These are phyloP conservation scores for Myrica gale DNA, from an alignment of 306 rosid genomes.

Conservation along the genomic window DNA sequence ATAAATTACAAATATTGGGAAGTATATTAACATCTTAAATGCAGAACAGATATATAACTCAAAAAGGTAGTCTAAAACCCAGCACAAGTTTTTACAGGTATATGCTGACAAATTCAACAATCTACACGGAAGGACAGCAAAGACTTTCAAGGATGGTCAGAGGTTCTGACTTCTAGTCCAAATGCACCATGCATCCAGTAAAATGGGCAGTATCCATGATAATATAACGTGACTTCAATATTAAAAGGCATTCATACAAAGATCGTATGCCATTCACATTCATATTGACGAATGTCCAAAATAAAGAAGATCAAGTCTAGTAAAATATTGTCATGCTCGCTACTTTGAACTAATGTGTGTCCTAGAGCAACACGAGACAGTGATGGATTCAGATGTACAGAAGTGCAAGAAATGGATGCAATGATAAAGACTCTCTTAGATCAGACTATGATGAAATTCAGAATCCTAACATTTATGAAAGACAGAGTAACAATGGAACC, in stretches of 20 bases:
- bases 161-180: background rate
- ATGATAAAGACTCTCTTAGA: slow-evolving; percentile 8
- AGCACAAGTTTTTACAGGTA: background rate
- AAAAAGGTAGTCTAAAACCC: too few relatives aligned
- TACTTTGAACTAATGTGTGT: background rate
- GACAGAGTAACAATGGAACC: background rate
- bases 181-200: background rate
- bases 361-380: background rate
- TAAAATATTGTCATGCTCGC: background rate
- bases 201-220: background rate
- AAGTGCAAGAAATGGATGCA: background rate
- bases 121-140: background rate
- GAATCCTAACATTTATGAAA: background rate
- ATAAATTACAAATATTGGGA: too few relatives aligned
- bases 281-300: background rate
- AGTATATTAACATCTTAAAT: too few relatives aligned
- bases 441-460: background rate
- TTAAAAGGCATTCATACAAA: too few relatives aligned
- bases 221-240: background rate
- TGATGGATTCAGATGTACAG: background rate
- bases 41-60: too few relatives aligned
- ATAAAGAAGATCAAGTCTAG: background rate
- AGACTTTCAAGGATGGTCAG: background rate
- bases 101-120: background rate
- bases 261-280: background rate